A percentile compares a stretch with the other conserved stretches of the same genome.
Conservation (phyloP, 441 rosid genomes). For the Gossypium davidsonii region DNA sequence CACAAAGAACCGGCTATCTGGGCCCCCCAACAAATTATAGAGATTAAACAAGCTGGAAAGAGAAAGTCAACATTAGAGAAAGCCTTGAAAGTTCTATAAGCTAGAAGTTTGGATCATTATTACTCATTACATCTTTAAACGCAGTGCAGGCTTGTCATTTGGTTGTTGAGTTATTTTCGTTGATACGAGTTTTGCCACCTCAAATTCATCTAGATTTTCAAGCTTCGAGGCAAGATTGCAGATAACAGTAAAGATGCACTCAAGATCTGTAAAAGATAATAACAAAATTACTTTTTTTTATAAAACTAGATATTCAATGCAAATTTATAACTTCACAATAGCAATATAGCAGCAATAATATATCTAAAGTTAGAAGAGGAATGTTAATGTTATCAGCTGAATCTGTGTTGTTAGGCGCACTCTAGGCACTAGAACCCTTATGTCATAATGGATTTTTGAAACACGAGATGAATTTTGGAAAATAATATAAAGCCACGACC, state of each 20-base stretch:
- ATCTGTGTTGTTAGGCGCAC: neutral
- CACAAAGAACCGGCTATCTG: constrained; percentile 69
- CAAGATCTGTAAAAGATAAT: constrained; percentile 53
- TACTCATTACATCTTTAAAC: constrained; percentile 73
- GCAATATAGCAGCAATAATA: neutral
- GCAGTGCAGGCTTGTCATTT: constrained; percentile 76
- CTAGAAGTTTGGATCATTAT: neutral
- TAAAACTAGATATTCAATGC: constrained; percentile 1
- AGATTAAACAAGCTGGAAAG: constrained; percentile 86
- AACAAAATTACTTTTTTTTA: neutral
- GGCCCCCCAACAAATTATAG: constrained; percentile 71
- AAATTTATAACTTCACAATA: neutral
- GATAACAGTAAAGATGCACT: constrained; percentile 89
- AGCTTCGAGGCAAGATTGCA: constrained; percentile 77
- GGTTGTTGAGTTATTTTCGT: constrained; percentile 77
- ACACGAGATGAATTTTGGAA: too few relatives aligned
- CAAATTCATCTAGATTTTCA: constrained; percentile 50
- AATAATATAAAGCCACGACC: neutral
- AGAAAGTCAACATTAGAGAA: constrained; percentile 16
- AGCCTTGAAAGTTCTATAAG: neutral
- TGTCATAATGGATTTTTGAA: too few relatives aligned
- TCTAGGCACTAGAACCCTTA: neutral
- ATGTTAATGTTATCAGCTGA: neutral
- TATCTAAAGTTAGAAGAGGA: neutral
- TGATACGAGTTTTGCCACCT: constrained; percentile 67